These are phyloP conservation scores for Litsea cubeba DNA, from an alignment of 164 flowering plant genomes.

Conservation along the genomic window DNA sequence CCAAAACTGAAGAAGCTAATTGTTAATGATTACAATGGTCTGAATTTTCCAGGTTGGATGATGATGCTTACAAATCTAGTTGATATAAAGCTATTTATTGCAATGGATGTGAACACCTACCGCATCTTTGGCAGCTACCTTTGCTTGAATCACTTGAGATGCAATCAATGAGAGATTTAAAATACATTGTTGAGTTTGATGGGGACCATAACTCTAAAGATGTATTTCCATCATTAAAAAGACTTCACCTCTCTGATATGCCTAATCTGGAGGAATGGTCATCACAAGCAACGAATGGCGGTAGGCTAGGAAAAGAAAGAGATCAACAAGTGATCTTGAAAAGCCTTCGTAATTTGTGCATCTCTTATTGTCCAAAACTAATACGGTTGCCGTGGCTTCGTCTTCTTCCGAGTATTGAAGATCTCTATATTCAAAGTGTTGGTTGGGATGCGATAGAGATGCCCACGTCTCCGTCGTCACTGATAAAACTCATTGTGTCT, in stretches of 20 bases:
- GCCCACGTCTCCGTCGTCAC: too few relatives aligned
- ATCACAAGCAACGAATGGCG: background rate
- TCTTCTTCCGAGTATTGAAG: too few relatives aligned
- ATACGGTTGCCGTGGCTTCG: too few relatives aligned
- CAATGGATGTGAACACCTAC: background rate
- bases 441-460: too few relatives aligned
- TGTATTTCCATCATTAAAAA: background rate
- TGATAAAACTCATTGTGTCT: too few relatives aligned
- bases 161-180: background rate
- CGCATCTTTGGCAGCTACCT: background rate
- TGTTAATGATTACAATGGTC: background rate
- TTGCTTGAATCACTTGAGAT: background rate
- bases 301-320: too few relatives aligned
- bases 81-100: background rate
- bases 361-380: too few relatives aligned
- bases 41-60: constrained; percentile 4
- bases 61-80: background rate
- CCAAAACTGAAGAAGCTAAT: background rate
- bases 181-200: background rate
- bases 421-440: too few relatives aligned
- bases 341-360: too few relatives aligned
- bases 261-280: constrained; percentile 1
- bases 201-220: background rate
- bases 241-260: background rate
- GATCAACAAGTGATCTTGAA: too few relatives aligned